phyloP scores from a whole-genome alignment of 2,329 filamentous ascomycete species.

The Fusarium domesticum region DNA sequence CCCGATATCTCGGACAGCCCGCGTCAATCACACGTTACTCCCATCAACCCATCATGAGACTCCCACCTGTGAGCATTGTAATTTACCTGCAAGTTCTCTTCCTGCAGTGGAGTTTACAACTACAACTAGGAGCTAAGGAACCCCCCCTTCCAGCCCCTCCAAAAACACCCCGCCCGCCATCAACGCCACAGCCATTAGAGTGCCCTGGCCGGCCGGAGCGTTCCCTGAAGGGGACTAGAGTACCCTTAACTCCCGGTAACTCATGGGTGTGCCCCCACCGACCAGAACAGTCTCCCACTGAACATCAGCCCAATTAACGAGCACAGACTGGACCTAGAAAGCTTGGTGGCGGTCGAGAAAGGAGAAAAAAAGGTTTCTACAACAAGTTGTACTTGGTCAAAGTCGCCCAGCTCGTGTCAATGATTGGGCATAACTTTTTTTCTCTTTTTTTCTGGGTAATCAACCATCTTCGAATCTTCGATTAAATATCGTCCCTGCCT shows the following conservation, averaged over 20 bases:
- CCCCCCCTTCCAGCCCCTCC: conserved; percentile 11
- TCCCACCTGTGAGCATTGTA: conserved; percentile 22
- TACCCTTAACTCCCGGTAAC: conserved; percentile 21
- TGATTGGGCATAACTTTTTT: too few species aligned
- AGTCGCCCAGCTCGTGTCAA: too few species aligned
- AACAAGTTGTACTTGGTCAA: too few species aligned
- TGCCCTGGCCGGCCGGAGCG: conserved; percentile 6
- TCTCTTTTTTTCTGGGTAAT: too few species aligned
- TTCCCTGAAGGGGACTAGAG: conserved; percentile 13
- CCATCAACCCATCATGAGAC: background rate
- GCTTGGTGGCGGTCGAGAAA: too few species aligned
- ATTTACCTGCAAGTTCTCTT: background rate
- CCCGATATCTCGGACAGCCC: conserved; percentile 10
- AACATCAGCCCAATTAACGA: too few species aligned
- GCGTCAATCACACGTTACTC: background rate
- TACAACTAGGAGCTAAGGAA: conserved; percentile 13
- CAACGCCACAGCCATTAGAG: conserved; percentile 13
- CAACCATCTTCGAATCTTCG: too few species aligned
- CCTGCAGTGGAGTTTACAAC: conserved; percentile 3
- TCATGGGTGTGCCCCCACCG: too few species aligned
- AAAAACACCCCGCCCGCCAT: conserved; percentile 11
- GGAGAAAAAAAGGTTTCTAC: too few species aligned
- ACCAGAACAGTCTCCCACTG: too few species aligned
- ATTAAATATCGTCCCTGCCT: too few species aligned
- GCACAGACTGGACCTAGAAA: too few species aligned